Evolutionary conservation across 75 land plant genomes (phyloP), one percentile per base, ranked within the genome.

Genomic region (Picea sitchensis): DNA sequence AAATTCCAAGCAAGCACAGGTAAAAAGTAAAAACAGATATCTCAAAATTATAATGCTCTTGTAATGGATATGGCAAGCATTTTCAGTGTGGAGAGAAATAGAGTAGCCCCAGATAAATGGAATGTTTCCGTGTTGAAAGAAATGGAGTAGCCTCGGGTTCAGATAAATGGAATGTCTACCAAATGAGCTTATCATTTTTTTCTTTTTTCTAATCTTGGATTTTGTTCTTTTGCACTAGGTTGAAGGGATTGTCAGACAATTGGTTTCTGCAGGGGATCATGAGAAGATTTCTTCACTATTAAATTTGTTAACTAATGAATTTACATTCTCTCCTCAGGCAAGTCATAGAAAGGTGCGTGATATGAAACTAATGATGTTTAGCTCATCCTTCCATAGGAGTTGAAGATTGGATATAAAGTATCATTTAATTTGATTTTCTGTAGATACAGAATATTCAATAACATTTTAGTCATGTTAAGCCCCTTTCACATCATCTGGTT

Each of bases 331-430:
- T 9, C 91, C 94, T 31, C 98, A 98, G 69, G 93, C 98, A 20
- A 95, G 93, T 79, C 93, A 95, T 75, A 87, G 98, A 12, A 95
- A 98, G 98, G 99, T 98, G 74, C 32, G 78, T 47, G 12, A 44
- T 41, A 26, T 51, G 56, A 51, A 51, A 51, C 56, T 51, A 9
- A 51, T 51, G 56, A 51, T 51, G 56, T 51, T 51, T 51, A 51
- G 11, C 56, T 51, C 56, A 51, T 51, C 56, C 8, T 62, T 62
- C 20, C 20, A 62, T 62, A 20, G 5, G 20, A 62, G 9, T 62
- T 62, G 20, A 20, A 62, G 21, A 20, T 20, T 62, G 64, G 23
- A 20, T 62, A 20, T 20, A 12, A 62, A 20, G 64, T 62, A 62
- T 62, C 4, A 62, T 18, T 62, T 20, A 62, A 18, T 62, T 41